These are phyloP conservation scores for Quercus bicolor DNA, from an alignment of 306 rosid species.

Conservation along the genomic window DNA sequence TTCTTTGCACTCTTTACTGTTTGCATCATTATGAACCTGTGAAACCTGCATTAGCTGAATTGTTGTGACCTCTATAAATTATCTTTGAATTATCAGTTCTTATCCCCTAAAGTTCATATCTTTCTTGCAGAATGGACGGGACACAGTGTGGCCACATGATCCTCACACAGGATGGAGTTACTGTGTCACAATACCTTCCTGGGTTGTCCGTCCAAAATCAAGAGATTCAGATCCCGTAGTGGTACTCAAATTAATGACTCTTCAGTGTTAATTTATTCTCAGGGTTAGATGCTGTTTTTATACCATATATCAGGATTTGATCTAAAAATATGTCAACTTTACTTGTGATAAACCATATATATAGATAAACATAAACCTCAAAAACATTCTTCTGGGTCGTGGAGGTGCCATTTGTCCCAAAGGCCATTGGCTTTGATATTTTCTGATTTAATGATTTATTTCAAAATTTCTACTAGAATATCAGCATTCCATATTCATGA, in stretches of 20 bases:
- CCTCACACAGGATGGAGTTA: conserved; percentile 84
- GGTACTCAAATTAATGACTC: conserved; percentile 51
- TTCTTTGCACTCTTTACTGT: too few relatives aligned
- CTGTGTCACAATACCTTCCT: conserved; percentile 72
- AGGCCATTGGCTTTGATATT: neutral
- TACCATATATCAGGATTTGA: conserved; percentile 22
- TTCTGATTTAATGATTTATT: neutral
- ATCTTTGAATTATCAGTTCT: neutral
- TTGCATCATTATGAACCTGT: neutral
- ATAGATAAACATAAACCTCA: neutral
- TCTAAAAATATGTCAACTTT: conserved; percentile 3
- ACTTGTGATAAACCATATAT: neutral
- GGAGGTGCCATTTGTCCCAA: neutral
- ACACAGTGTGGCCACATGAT: conserved; percentile 87
- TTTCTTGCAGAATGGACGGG: conserved; percentile 75
- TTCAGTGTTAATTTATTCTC: conserved; percentile 32
- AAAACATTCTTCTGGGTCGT: neutral
- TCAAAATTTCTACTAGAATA: neutral
- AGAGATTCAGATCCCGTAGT: conserved; percentile 84
- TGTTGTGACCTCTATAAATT: conserved; percentile 7
- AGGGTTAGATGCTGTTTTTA: conserved; percentile 39
- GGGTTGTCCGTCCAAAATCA: conserved; percentile 79
- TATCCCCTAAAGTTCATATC: conserved; percentile 8
- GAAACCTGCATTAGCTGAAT: neutral
- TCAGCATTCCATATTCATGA: neutral